These are phyloP conservation scores for Diaporthe destruens DNA, from an alignment of 2,329 filamentous ascomycete species.

Conservation along the genomic window DNA sequence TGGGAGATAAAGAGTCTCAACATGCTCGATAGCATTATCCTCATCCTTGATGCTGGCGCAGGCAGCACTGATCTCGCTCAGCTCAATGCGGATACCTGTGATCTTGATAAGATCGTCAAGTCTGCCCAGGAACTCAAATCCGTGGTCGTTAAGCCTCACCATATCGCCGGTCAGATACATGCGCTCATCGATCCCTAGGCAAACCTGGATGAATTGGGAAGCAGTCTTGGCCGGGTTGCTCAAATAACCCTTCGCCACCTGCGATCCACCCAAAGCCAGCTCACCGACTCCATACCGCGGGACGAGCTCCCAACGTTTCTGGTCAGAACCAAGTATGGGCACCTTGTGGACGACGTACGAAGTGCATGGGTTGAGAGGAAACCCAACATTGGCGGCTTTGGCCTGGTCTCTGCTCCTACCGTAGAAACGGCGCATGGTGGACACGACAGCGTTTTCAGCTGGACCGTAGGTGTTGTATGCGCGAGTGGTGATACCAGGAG, in stretches of 20 bases:
- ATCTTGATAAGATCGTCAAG: slow-evolving; percentile 43
- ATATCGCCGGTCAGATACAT: slow-evolving; percentile 45
- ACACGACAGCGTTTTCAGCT: slow-evolving; percentile 44
- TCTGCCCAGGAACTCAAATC: slow-evolving; percentile 44
- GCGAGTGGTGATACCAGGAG: slow-evolving; percentile 47
- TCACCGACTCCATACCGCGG: slow-evolving; percentile 35
- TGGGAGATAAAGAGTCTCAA: slow-evolving; percentile 52
- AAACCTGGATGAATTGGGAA: slow-evolving; percentile 41
- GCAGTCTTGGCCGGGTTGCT: slow-evolving; percentile 34
- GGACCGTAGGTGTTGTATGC: slow-evolving; percentile 36
- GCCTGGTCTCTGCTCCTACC: slow-evolving; percentile 42
- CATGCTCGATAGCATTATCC: slow-evolving; percentile 51
- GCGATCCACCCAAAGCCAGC: slow-evolving; percentile 39
- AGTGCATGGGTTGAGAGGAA: slow-evolving; percentile 25
- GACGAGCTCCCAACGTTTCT: slow-evolving; percentile 28
- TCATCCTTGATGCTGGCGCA: slow-evolving; percentile 50
- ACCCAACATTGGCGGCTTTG: slow-evolving; percentile 51
- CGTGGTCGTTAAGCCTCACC: slow-evolving; percentile 40
- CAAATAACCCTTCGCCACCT: slow-evolving; percentile 43
- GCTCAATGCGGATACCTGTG: slow-evolving; percentile 41
- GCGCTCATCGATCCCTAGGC: slow-evolving; percentile 28
- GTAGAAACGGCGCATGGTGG: slow-evolving; percentile 44
- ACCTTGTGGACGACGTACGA: slow-evolving; percentile 32
- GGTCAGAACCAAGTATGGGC: slow-evolving; percentile 13
- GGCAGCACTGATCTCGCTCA: slow-evolving; percentile 48